These are phyloP conservation scores for Globisporangium yorkense DNA, from an alignment of 352 stramenopile genomes.

Conservation along the genomic window DNA sequence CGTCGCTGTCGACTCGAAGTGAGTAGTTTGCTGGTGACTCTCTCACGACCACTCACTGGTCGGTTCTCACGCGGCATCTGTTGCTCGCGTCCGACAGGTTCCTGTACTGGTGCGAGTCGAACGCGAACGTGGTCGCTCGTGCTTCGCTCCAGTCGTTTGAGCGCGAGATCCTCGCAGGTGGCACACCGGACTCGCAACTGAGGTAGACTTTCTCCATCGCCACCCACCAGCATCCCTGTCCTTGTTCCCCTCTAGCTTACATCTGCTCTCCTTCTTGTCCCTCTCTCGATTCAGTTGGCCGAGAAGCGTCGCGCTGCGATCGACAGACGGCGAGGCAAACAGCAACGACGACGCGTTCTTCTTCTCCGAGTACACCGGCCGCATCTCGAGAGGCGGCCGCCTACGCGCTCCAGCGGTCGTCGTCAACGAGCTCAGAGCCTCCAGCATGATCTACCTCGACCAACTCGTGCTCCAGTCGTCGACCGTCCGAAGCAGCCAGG, in stretches of 20 bases:
- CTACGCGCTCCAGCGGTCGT: slow-evolving; percentile 13
- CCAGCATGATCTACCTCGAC: slow-evolving; percentile 60
- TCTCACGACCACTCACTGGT: neutral
- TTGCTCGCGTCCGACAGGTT: slow-evolving; percentile 24
- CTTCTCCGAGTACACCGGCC: slow-evolving; percentile 62
- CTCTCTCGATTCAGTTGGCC: slow-evolving; percentile 41
- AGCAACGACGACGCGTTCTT: slow-evolving; percentile 28
- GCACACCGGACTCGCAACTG: slow-evolving; percentile 40
- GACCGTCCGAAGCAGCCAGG: slow-evolving; percentile 5
- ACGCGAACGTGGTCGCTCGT: slow-evolving; percentile 51
- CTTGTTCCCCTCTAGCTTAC: neutral
- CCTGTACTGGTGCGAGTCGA: slow-evolving; percentile 69
- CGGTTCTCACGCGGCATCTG: slow-evolving; percentile 1
- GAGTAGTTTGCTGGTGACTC: neutral
- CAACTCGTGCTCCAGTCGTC: slow-evolving; percentile 30
- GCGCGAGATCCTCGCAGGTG: slow-evolving; percentile 44
- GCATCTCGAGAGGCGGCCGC: slow-evolving; percentile 30
- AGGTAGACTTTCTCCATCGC: slow-evolving; percentile 19
- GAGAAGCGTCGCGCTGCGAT: slow-evolving; percentile 37
- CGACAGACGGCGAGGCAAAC: slow-evolving; percentile 28
- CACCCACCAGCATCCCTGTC: neutral
- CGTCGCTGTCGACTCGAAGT: slow-evolving; percentile 54
- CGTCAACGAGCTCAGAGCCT: slow-evolving; percentile 38
- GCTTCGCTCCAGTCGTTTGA: slow-evolving; percentile 36
- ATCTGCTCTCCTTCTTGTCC: neutral